Percentiles rank a stretch among this genome's conserved stretches.
Evolutionary conservation across 2,329 filamentous ascomycete genomes (phyloP).

Genomic region (Aspergillus sergii): DNA sequence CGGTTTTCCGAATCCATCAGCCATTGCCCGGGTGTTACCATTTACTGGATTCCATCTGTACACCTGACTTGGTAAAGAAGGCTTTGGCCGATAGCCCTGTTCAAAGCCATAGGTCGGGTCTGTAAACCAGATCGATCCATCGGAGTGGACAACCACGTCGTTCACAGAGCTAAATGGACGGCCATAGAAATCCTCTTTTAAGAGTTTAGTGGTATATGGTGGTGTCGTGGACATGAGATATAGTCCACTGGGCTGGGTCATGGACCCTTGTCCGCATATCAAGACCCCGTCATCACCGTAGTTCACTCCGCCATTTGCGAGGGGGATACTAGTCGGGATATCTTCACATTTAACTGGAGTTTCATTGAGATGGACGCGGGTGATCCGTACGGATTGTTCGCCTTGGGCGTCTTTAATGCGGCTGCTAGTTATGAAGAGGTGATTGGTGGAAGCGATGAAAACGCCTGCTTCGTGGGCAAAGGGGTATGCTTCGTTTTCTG

Average conservation of each 20-base stretch:
- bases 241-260: conserved; percentile 14
- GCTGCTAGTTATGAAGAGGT: conserved; percentile 44
- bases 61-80: conserved; percentile 39
- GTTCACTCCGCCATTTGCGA: conserved; percentile 56
- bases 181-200: conserved; percentile 39
- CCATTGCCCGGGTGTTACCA: conserved; percentile 38
- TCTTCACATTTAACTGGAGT: conserved; percentile 13
- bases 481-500: conserved; percentile 42
- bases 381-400: conserved; percentile 27
- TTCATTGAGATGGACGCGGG: conserved; percentile 16
- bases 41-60: conserved; percentile 43
- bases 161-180: conserved; percentile 43
- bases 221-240: conserved; percentile 19
- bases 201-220: conserved; percentile 25
- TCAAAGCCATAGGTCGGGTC: conserved; percentile 42
- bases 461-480: conserved; percentile 55
- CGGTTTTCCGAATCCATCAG: conserved; percentile 43
- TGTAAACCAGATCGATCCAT: conserved; percentile 44
- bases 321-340: conserved; percentile 39
- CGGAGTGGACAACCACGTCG: conserved; percentile 39
- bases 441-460: conserved; percentile 34
- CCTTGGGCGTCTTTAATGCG: conserved; percentile 7
- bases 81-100: conserved; percentile 36
- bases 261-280: conserved; percentile 46
- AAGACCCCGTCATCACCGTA: conserved; percentile 42